A percentile compares a stretch with the other conserved stretches of the same genome.
These are phyloP conservation scores for Tolypocladium pustulatum DNA, from an alignment of 2,329 filamentous ascomycete species.

Conservation along the genomic window DNA sequence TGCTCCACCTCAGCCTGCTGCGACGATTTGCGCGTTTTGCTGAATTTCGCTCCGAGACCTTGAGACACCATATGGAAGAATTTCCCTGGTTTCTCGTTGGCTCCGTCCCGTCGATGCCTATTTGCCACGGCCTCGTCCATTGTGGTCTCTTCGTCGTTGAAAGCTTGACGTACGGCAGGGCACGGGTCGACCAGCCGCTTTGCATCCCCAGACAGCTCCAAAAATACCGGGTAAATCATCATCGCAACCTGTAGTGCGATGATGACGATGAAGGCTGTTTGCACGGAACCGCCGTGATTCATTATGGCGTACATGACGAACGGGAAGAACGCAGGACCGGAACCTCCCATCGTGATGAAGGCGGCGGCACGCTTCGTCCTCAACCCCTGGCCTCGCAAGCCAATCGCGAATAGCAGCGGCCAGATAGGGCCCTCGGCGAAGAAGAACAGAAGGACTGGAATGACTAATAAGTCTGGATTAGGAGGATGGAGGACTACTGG, in stretches of 20 bases:
- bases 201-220: conserved; percentile 36
- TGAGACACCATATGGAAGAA: conserved; percentile 15
- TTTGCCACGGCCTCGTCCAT: conserved; percentile 6
- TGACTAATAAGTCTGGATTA: conserved; percentile 38
- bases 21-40: conserved; percentile 16
- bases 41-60: conserved; percentile 13
- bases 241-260: conserved; percentile 38
- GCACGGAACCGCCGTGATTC: conserved; percentile 46
- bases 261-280: conserved; percentile 54
- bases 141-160: conserved; percentile 9
- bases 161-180: conserved; percentile 10
- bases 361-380: conserved; percentile 70
- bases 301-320: conserved; percentile 63
- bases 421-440: conserved; percentile 79
- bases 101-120: conserved; percentile 6
- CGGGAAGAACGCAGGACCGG: conserved; percentile 63
- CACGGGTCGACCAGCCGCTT: conserved; percentile 29
- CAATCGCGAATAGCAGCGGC: conserved; percentile 71
- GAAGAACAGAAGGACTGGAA: conserved; percentile 60
- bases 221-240: conserved; percentile 37
- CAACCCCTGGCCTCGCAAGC: conserved; percentile 69
- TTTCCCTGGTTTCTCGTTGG: conserved; percentile 9
- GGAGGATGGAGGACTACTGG: conserved; percentile 32
- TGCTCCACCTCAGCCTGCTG: conserved; percentile 18
- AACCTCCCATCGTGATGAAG: conserved; percentile 66